A percentile compares a stretch with the other conserved stretches of the same genome.
Conservation (phyloP, 164 flowering plant genomes). For the Nymphaea colorata region DNA sequence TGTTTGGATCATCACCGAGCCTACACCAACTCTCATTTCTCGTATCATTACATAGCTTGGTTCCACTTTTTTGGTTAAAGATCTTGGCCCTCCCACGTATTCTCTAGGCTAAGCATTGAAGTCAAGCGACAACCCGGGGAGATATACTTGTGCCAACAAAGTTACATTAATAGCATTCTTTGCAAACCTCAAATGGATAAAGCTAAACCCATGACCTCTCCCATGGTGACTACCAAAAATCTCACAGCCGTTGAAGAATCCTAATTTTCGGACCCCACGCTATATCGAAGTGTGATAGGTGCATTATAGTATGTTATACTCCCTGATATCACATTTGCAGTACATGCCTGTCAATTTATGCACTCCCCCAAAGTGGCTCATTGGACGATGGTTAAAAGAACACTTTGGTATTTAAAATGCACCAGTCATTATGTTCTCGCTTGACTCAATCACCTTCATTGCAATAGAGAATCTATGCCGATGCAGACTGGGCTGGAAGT, state of each 20-base stretch:
- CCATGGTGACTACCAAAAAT: not conserved
- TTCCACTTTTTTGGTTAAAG: too few species aligned
- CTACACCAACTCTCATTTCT: too few species aligned
- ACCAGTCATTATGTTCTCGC: not conserved
- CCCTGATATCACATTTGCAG: not conserved
- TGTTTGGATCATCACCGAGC: not conserved
- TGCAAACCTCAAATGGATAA: not conserved
- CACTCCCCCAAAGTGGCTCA: not conserved
- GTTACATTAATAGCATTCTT: not conserved
- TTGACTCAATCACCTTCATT: not conserved
- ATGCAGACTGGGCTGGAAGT: not conserved
- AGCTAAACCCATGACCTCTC: not conserved
- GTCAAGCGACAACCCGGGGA: too few species aligned
- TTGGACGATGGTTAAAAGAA: not conserved
- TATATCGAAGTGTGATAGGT: not conserved
- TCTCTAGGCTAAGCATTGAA: too few species aligned
- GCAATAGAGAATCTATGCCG: not conserved
- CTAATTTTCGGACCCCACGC: not conserved
- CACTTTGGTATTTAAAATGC: not conserved
- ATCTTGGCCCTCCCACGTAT: too few species aligned
- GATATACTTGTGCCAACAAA: not conserved
- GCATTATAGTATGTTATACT: not conserved
- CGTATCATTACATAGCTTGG: too few species aligned
- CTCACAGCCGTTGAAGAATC: too few species aligned
- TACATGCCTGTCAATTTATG: not conserved